Percentiles rank a stretch among this genome's conserved stretches.
Conservation (phyloP, 768 basidiomycete genomes). For the Lepiota venenata region DNA sequence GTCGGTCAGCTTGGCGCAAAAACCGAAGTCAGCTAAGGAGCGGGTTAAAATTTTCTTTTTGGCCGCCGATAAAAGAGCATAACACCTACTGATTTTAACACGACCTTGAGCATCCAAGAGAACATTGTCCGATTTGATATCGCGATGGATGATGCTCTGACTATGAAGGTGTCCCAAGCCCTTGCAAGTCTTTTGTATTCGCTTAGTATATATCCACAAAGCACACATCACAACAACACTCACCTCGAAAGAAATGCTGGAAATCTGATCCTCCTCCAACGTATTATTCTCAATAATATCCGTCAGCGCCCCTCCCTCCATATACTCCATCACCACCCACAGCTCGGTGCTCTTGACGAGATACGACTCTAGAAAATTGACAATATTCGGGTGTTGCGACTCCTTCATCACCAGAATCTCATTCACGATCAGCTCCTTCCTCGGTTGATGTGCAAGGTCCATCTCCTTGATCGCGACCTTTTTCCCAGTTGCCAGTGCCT, state of each 20-base stretch:
- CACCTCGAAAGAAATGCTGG: constrained; percentile 89
- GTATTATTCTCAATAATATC: constrained; percentile 98
- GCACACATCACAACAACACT: constrained; percentile 21
- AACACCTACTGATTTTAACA: constrained; percentile 91
- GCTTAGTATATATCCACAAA: not conserved
- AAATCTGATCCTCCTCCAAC: constrained; percentile 92
- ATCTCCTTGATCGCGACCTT: constrained; percentile 99
- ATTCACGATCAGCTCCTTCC: constrained; percentile 97
- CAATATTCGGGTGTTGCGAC: constrained; percentile 94
- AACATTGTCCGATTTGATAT: constrained; percentile 97
- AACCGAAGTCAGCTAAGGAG: constrained; percentile 85
- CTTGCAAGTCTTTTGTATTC: constrained; percentile 74
- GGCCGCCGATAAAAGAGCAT: not conserved
- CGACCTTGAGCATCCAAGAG: constrained; percentile 88
- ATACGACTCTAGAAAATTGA: constrained; percentile 92
- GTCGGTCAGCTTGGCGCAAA: constrained; percentile 94
- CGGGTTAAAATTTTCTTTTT: constrained; percentile 2
- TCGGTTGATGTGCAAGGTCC: constrained; percentile 91
- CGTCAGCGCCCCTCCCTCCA: constrained; percentile 97
- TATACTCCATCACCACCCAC: constrained; percentile 99
- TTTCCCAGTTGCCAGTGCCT: constrained; percentile 76
- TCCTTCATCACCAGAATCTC: constrained; percentile 99
- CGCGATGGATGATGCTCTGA: constrained; percentile 93
- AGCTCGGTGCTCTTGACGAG: constrained; percentile 85
- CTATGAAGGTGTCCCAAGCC: constrained; percentile 91